These are phyloP conservation scores for Yamadazyma olivae DNA, from an alignment of 805 yeast species.

Conservation along the genomic window DNA sequence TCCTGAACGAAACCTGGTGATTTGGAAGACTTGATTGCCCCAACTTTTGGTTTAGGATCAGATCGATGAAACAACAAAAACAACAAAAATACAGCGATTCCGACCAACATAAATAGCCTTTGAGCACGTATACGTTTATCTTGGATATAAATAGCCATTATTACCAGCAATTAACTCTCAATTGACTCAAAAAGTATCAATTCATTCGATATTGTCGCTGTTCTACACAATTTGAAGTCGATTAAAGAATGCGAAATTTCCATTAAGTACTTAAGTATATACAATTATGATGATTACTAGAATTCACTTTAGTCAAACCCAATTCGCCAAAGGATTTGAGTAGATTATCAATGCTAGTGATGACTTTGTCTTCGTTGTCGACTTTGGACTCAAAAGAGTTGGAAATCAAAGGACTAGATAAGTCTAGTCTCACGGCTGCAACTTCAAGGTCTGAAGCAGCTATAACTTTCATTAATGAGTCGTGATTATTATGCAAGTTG, in stretches of 20 bases:
- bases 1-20: no score
- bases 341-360: constrained; percentile 4
- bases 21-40: no score
- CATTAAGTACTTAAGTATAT: no score
- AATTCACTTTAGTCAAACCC: constrained; percentile 1
- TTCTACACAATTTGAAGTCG: no score
- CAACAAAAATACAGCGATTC: neutral
- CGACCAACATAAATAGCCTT: neutral
- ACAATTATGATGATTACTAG: neutral
- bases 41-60: neutral
- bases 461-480: constrained; percentile 14
- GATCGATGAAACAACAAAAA: neutral
- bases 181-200: no score
- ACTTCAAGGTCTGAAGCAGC: constrained; percentile 8
- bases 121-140: neutral
- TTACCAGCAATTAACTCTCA: no score
- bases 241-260: no score
- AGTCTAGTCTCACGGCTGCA: constrained; percentile 7
- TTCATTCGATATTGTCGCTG: no score
- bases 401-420: constrained; percentile 2
- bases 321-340: constrained; percentile 19
- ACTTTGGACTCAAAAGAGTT: constrained; percentile 1
- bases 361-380: neutral
- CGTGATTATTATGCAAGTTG: constrained; percentile 22
- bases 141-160: neutral